Conservation (phyloP, 2,329 filamentous ascomycete genomes). For the Aquanectria penicillioides region DNA sequence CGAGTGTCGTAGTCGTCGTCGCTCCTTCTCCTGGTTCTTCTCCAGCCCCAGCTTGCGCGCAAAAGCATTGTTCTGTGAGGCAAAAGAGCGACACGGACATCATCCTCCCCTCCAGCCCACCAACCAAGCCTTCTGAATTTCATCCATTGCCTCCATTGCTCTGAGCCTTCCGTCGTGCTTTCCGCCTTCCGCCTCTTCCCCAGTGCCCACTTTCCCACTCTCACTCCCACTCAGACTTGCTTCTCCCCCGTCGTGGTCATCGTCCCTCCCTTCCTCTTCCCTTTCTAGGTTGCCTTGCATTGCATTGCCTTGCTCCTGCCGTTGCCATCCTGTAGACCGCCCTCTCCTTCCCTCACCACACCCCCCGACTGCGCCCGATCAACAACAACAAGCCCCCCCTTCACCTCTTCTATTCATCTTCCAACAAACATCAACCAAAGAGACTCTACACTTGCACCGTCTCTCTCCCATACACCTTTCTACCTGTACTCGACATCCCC, state of each 20-base stretch:
- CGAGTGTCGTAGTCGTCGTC: slow-evolving; percentile 17
- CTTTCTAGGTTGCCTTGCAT: slow-evolving; percentile 18
- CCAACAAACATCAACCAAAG: slow-evolving; percentile 12
- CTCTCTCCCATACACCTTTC: slow-evolving; percentile 21
- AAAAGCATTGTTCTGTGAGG: background rate
- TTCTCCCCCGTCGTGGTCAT: slow-evolving; percentile 24
- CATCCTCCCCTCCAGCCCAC: slow-evolving; percentile 11
- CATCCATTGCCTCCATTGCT: slow-evolving; percentile 36
- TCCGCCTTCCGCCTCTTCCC: slow-evolving; percentile 20
- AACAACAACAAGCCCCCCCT: slow-evolving; percentile 36
- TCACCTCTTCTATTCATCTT: slow-evolving; percentile 33
- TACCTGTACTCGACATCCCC: slow-evolving; percentile 14
- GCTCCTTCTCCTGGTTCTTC: slow-evolving; percentile 12
- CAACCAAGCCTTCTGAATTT: slow-evolving; percentile 9
- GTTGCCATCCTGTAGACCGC: slow-evolving; percentile 43
- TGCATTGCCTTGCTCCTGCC: slow-evolving; percentile 33
- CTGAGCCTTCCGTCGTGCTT: slow-evolving; percentile 35
- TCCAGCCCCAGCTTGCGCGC: background rate
- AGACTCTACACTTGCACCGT: slow-evolving; percentile 24
- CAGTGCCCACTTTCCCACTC: slow-evolving; percentile 36
- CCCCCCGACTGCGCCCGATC: slow-evolving; percentile 32
- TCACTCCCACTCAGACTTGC: slow-evolving; percentile 27
- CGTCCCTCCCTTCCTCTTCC: slow-evolving; percentile 26
- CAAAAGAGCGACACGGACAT: slow-evolving; percentile 1
- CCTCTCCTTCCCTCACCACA: slow-evolving; percentile 32